These are phyloP conservation scores for Rickenella mellea DNA, from an alignment of 768 basidiomycete species.

Conservation along the genomic window DNA sequence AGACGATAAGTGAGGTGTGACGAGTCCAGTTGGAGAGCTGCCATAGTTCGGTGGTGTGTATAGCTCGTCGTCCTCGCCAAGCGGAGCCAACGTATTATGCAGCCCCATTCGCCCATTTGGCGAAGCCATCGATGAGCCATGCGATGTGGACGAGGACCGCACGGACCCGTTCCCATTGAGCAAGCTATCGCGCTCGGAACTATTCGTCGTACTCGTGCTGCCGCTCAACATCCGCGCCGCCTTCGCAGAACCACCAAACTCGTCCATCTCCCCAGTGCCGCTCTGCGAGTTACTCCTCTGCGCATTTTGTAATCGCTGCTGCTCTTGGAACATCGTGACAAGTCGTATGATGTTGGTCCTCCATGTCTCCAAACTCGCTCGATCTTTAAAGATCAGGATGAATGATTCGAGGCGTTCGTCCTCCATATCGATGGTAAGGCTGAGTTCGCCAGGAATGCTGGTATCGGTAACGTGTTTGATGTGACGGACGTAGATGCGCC, in stretches of 20 bases:
- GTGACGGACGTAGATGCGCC: conserved; percentile 91
- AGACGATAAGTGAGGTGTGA: conserved; percentile 62
- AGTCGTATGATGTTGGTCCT: conserved; percentile 71
- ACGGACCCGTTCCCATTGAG: conserved; percentile 54
- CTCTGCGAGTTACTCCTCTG: conserved; percentile 18
- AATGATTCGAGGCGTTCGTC: conserved; percentile 90
- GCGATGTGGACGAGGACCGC: conserved; percentile 65
- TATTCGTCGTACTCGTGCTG: conserved; percentile 54
- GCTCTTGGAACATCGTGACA: conserved; percentile 60
- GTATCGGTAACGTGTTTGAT: conserved; percentile 84
- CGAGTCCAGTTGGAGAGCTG: conserved; percentile 35
- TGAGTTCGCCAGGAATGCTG: conserved; percentile 72
- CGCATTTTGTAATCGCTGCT: conserved; percentile 25
- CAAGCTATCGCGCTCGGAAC: conserved; percentile 50
- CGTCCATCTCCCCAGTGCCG: conserved; percentile 51
- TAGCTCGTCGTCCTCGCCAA: conserved; percentile 66
- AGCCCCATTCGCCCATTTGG: background rate
- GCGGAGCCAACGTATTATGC: conserved; percentile 46
- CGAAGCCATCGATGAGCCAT: conserved; percentile 33
- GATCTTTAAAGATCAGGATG: conserved; percentile 91
- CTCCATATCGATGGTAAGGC: conserved; percentile 96
- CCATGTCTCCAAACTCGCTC: conserved; percentile 86
- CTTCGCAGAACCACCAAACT: conserved; percentile 70
- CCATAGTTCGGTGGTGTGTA: conserved; percentile 35
- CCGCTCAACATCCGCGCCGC: conserved; percentile 76